Base-by-base conservation (phyloP, 2,329 filamentous ascomycete species). In the Microsporum canis region DNA sequence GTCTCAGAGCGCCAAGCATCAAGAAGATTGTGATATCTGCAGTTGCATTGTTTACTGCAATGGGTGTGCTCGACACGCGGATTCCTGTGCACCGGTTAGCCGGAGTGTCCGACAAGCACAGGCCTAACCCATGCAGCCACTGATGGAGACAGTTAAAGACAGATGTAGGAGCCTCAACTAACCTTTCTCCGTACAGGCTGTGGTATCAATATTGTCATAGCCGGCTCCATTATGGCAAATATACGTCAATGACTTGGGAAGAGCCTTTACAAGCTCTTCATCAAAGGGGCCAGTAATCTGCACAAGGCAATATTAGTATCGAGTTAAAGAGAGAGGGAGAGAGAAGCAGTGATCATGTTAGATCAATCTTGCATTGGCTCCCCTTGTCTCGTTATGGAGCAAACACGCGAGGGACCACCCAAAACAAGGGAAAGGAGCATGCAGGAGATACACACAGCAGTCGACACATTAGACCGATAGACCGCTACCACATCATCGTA, bases 181-280 rank as follows among this genome's bases (percentile, higher is more conserved):
- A 73, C 73, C 70, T 66, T 66, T 75, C 64, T 76, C 69, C 31
- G 79, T 79, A 69, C 81, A 84, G 27, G 77, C 79, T 0, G 74
- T 69, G 12, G 84, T 73, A 62, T 84, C 81, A 56, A 85, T 79
- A 65, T 83, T 83, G 68, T 84, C 82, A 70, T 85, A 85, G 3
- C 82, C 82, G 1, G 82, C 82, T 14, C 82, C 79, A 63, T 81
- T 80, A 66, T 82, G 79, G 63, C 78, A 79, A 64, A 82, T 78
- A 64, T 76, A 80, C 63, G 75, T 77, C 62, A 80, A 68, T 0
- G 76, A 74, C 33, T 67, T 65, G 0, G 80, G 79, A 2, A 82
- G 70, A 8, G 71, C 70, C 6, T 72, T 71, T 12, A 81, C 67
- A 57, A 81, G 65, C 64, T 81, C 79, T 12, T 70, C 66, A 66